Evolutionary conservation across 768 basidiomycete species (phyloP), one percentile per base, ranked within the genome.

Genomic region (Lentinula boryana): DNA sequence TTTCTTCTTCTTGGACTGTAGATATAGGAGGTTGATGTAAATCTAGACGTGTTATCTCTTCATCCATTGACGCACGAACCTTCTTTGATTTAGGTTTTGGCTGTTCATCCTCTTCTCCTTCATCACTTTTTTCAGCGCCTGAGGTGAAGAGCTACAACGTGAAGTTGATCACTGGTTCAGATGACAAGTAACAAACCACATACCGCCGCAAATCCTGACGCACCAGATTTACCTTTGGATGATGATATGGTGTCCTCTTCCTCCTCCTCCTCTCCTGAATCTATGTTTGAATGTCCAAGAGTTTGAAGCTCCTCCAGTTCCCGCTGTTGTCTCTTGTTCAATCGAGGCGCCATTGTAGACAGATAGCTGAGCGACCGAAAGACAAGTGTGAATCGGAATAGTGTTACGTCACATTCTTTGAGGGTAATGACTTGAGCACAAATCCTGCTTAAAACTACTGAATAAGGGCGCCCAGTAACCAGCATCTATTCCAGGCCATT

Each of bases 301-400:
- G 83, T 80, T 38, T 84, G 78, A 1, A 95, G 82, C 64, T 95
- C 91, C 62, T 94, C 91, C 23, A 86, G 79, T 67, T 93, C 91
- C 50, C 93, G 77, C 68, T 95, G 91, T 71, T 94, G 93, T 52
- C 94, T 81, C 73, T 93, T 95, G 73, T 84, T 95, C 41, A 88
- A 73, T 63, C 89, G 80, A 21, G 88, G 84, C 60, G 55, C 40
- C 38, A 56, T 56, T 12, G 21, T 8, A n/a, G 2, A 9, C 36
- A 13, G 27, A 27, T 27, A 27, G 3, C 3, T 27, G 27, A 27
- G 27, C 27, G 27, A 27, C 27, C 27, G 0, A 27, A 27, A 27
- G 27, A 27, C 27, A 27, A 27, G 27, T 27, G 27, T 27, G 27
- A 27, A 27, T 27, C 27, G 27, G 27, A 27, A 27, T 27, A 27